Evolutionary conservation across 2,329 filamentous ascomycete species (phyloP).

Genomic region (Diaporthe australafricana): DNA sequence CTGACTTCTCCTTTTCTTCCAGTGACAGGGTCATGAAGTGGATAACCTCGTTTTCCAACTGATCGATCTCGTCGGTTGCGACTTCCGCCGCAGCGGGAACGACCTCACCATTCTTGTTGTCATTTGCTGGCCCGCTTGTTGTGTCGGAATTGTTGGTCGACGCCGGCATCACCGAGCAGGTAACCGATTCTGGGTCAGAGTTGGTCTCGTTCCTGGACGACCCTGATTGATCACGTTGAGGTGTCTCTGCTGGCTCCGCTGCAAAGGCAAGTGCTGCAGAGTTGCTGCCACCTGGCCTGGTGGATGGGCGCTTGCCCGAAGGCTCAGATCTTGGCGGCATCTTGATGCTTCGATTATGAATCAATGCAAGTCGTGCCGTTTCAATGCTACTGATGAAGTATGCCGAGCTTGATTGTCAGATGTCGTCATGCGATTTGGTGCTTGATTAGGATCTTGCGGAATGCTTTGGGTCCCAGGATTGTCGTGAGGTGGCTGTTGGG

Average conservation of each 20-base stretch:
- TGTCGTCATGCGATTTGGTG: not conserved
- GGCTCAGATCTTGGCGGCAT: not conserved
- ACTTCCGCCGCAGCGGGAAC: not conserved
- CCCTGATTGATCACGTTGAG: not conserved
- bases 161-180: too few species aligned
- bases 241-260: not conserved
- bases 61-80: not conserved
- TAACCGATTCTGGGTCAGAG: too few species aligned
- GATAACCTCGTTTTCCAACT: conserved; percentile 22
- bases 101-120: not conserved
- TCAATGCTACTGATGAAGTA: not conserved
- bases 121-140: not conserved
- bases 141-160: too few species aligned
- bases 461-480: not conserved
- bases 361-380: not conserved
- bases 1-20: conserved; percentile 5
- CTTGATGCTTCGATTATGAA: too few species aligned
- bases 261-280: conserved; percentile 4
- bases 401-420: not conserved
- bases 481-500: not conserved
- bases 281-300: not conserved
- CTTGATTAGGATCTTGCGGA: not conserved
- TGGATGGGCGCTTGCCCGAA: not conserved
- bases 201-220: not conserved
- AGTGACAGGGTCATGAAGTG: conserved; percentile 25